Conservation (phyloP, 495 filamentous ascomycete species). For the Hypoxylon fuscum region DNA sequence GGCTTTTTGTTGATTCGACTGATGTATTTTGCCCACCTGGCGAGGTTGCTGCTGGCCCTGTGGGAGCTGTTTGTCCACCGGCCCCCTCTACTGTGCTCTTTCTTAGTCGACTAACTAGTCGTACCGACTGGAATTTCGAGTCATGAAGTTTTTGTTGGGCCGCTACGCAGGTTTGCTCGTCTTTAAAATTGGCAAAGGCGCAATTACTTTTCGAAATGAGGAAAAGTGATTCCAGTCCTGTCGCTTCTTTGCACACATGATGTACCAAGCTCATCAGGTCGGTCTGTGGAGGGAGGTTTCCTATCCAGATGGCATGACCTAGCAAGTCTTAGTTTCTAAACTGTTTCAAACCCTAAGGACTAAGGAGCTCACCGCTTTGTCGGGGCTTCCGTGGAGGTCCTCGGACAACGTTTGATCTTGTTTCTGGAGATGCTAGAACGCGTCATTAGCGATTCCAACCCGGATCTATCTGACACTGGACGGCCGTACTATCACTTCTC, state of each 20-base stretch:
- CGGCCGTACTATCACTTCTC: conserved; percentile 33
- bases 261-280: conserved; percentile 84
- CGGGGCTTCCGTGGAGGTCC: conserved; percentile 94
- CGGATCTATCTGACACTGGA: conserved; percentile 1
- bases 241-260: conserved; percentile 86
- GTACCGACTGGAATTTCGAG: conserved; percentile 85
- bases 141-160: conserved; percentile 91
- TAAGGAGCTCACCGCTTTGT: conserved; percentile 63
- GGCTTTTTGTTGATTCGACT: conserved; percentile 33
- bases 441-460: conserved; percentile 28
- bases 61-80: conserved; percentile 58
- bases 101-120: conserved; percentile 90
- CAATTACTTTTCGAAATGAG: conserved; percentile 98
- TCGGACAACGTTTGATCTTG: conserved; percentile 66
- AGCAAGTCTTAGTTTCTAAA: conserved; percentile 23
- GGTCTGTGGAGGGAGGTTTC: conserved; percentile 87
- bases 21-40: conserved; percentile 34
- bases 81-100: conserved; percentile 66
- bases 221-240: conserved; percentile 88
- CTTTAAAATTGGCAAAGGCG: conserved; percentile 95
- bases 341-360: background rate
- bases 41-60: conserved; percentile 59
- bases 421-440: conserved; percentile 42
- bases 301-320: conserved; percentile 96
- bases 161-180: conserved; percentile 76